Evolutionary conservation across 257 asterid genomes (phyloP), one percentile per base, ranked within the genome.

Genomic region (Cruciata laevipes): DNA sequence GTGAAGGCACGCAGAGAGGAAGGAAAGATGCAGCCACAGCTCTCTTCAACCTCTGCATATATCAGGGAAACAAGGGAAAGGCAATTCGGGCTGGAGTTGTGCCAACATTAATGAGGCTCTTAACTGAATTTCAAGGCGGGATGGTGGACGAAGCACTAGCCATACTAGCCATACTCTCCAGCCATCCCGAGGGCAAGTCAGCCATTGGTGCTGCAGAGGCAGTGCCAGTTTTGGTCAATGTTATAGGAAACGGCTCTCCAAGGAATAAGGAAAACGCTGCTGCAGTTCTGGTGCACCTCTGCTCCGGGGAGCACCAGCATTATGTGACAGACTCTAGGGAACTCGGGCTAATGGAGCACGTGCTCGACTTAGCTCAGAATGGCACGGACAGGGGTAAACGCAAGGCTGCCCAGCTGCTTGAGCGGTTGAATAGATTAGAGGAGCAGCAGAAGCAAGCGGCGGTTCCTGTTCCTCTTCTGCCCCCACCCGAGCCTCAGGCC

Each of bases 91-190:
- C 96, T 0, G 96, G 98, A 37, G 96, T 88, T 42, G 84, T 94
- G 21, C 88, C 95, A 38, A 86, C 89, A 0, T 84, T 94, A 32
- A 89, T 94, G 99, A 77, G 63, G 59, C 78, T 94, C 61, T 87
- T 94, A 21, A 90, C 96, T 0, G 95, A 91, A 35, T 91, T 91
- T 47, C 89, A 86, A 65, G 89, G 93, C 56, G 73, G 76, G 71
- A 90, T 94, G 98, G 92, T 90, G 72, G 98, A 94, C 37, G 99
- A 90, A 65, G 87, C 96, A 0, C 76, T 94, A 13, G 99, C 99
- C 7, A 94, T 94, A 61, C 75, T 93, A 56, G 99, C 99, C 8
- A 93, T 93, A 68, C 30, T 93, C 76, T 81, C 95, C 11, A 89
- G 97, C 61, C 99, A 93, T 61, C 82, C 90, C 0, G 96, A 88